A percentile compares a stretch with the other conserved stretches of the same genome.
phyloP scores from a whole-genome alignment of 495 filamentous ascomycete genomes.

The Lophium mytilinum region DNA sequence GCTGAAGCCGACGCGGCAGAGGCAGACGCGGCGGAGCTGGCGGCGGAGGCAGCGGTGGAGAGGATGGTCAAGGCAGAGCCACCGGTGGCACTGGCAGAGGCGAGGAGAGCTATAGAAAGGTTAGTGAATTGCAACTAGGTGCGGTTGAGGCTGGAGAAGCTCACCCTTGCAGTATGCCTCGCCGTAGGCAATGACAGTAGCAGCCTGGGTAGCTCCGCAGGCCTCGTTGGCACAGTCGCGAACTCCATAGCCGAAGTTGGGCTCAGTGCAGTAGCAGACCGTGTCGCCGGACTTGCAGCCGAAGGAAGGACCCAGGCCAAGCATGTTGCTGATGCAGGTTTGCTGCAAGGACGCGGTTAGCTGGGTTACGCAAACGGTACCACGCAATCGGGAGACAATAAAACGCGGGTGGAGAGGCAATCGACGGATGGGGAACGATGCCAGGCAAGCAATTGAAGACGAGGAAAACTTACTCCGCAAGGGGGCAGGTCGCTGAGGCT shows the following conservation, averaged over 20 bases:
- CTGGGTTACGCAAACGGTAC: neutral
- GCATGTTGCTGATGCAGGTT: conserved; percentile 68
- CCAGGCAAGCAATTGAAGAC: too few relatives aligned
- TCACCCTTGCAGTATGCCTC: conserved; percentile 34
- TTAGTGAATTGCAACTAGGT: conserved; percentile 1
- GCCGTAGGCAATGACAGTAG: conserved; percentile 34
- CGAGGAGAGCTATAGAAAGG: conserved; percentile 10
- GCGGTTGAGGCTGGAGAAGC: conserved; percentile 1
- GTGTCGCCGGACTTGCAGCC: conserved; percentile 51
- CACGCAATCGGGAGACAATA: neutral
- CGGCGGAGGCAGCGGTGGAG: conserved; percentile 30
- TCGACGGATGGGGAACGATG: too few relatives aligned
- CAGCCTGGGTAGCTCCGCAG: conserved; percentile 42
- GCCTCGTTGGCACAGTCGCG: conserved; percentile 67
- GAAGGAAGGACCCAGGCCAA: conserved; percentile 49
- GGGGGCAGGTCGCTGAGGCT: conserved; percentile 13
- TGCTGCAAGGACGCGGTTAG: conserved; percentile 38
- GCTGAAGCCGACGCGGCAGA: conserved; percentile 19
- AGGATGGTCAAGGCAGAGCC: conserved; percentile 16
- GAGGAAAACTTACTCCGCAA: conserved; percentile 18
- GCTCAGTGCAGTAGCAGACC: conserved; percentile 61
- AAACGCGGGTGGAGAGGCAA: too few relatives aligned
- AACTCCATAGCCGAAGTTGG: conserved; percentile 64
- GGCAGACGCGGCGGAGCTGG: conserved; percentile 13
- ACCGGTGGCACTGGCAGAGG: conserved; percentile 11